Evolutionary conservation across 176 grass and related monocot genomes (phyloP).

Genomic region (Neostapfia colusana): DNA sequence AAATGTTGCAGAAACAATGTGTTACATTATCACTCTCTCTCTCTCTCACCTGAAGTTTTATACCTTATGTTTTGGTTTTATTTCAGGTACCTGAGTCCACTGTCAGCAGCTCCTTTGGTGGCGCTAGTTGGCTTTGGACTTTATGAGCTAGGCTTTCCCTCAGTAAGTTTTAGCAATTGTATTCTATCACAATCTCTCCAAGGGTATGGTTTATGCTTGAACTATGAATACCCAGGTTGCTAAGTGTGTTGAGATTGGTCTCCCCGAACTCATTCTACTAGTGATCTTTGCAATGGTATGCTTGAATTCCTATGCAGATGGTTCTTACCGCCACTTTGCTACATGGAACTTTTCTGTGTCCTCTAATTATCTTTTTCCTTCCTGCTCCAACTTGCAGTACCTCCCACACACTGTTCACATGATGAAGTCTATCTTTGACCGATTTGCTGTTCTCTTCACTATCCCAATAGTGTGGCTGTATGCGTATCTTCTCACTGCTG

Average conservation of each 20-base stretch:
- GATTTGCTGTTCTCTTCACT: conserved; percentile 91
- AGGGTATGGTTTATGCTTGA: conserved; percentile 31
- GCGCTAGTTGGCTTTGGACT: conserved; percentile 82
- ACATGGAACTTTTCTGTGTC: not conserved
- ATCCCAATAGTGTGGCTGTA: conserved; percentile 95
- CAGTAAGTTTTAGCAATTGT: conserved; percentile 50
- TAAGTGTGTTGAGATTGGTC: conserved; percentile 95
- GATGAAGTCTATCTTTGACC: conserved; percentile 67
- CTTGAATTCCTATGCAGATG: conserved; percentile 4
- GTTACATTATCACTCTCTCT: not conserved
- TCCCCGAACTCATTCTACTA: conserved; percentile 80
- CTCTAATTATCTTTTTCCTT: not conserved
- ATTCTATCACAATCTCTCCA: conserved; percentile 24
- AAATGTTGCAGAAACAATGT: conserved; percentile 1
- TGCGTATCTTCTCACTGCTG: conserved; percentile 93
- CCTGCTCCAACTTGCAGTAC: conserved; percentile 48
- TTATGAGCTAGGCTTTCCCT: conserved; percentile 96
- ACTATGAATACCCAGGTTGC: conserved; percentile 66
- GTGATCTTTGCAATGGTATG: conserved; percentile 85
- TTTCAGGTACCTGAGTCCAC: conserved; percentile 86
- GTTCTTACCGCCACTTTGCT: not conserved
- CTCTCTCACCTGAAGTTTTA: not conserved
- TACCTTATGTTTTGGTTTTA: conserved; percentile 30
- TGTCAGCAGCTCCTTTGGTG: conserved; percentile 86
- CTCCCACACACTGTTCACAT: conserved; percentile 62